Evolutionary conservation across 768 basidiomycete genomes (phyloP).

Genomic region (Pisolithus tinctorius): DNA sequence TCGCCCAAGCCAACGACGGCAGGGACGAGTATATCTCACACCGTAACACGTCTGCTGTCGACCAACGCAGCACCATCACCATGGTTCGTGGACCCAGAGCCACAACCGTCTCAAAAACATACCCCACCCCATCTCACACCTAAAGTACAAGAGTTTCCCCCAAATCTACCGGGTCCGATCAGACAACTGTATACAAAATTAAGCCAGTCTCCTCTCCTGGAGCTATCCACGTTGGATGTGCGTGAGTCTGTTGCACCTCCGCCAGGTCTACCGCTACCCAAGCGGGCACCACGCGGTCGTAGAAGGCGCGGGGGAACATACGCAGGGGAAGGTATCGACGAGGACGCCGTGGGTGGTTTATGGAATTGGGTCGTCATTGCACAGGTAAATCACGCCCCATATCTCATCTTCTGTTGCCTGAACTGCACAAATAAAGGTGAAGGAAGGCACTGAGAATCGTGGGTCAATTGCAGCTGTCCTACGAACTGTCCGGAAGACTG

Average conservation of each 20-base stretch:
- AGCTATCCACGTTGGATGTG: constrained; percentile 50
- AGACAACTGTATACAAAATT: constrained; percentile 53
- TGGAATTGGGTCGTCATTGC: constrained; percentile 76
- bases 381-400: constrained; percentile 42
- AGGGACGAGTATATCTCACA: no score
- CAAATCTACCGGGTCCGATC: constrained; percentile 44
- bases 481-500: constrained; percentile 62
- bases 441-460: constrained; percentile 75
- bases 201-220: constrained; percentile 59
- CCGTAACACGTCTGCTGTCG: constrained; percentile 9
- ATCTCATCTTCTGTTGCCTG: constrained; percentile 1
- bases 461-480: constrained; percentile 74
- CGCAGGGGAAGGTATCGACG: constrained; percentile 52
- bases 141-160: constrained; percentile 33
- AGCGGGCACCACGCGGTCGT: constrained; percentile 49
- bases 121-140: constrained; percentile 22
- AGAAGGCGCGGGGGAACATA: constrained; percentile 63
- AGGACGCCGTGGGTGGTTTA: constrained; percentile 43
- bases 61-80: constrained; percentile 25
- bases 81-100: constrained; percentile 62
- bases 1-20: no score
- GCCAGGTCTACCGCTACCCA: constrained; percentile 56
- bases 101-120: constrained; percentile 8
- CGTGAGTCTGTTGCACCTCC: constrained; percentile 42
- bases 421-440: constrained; percentile 45